Base-by-base conservation (phyloP, 1,284 basidiomycete species). In the Boletus semigastroideus region DNA sequence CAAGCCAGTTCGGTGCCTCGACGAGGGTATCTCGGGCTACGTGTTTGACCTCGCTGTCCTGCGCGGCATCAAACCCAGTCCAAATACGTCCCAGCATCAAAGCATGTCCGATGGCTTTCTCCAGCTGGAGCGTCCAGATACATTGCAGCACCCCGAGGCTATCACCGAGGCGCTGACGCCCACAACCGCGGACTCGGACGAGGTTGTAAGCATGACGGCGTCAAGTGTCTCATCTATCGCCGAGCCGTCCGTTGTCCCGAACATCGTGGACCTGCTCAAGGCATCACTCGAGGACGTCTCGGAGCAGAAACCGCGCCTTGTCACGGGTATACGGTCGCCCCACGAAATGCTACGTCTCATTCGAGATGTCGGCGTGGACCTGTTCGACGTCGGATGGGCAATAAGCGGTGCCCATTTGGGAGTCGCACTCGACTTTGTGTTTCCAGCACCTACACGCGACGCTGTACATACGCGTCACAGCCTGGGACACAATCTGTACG, bases 331-430 rank as follows among this genome's bases (percentile, higher is more conserved):
- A 0, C 61, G 61, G 1, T 84, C 85, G 0, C 91, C 91, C 2
- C 90, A 92, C 55, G 86, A 89, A 49, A 80, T 90, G 22, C 78
- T 93, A 3, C 69, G 68, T 8, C 76, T 91, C 22, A 76, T 92
- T 27, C 69, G 72, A 3, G 74, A 80, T 42, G 74, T 85, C 5
- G 90, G 91, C 0, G 65, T 89, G 13, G 91, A 93, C 62, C 58
- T 92, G 0, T 86, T 92, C 55, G 89, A 91, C 59, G 78, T 79
- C 0, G 74, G 74, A 12, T 92, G 86, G 83, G 87, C 82, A 0
- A 80, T 85, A 59, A 66, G 76, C 12, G 80, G 82, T 1, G 86
- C 86, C 7, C 74, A 83, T 51, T 62, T 82, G 17, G 90, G 91
- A 16, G 69, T 92, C 25, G 87, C 84, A 0, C 71, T 93, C 4